Evolutionary conservation across 176 grass and related monocot species (phyloP).

Genomic region (Rhipidocladum racemiflorum): DNA sequence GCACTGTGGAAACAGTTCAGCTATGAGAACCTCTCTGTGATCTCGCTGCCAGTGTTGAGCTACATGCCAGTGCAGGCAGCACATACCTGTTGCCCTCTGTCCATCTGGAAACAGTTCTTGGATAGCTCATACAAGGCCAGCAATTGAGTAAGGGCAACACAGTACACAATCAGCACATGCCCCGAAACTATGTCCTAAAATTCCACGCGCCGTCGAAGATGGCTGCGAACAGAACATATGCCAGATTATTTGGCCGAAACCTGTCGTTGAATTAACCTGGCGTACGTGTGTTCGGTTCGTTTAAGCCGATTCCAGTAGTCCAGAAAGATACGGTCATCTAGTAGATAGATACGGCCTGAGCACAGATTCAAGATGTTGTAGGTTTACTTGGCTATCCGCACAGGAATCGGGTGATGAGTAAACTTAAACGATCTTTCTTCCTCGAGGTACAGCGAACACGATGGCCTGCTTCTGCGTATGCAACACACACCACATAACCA

Average conservation of each 20-base stretch:
- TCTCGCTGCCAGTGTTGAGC: slow-evolving; percentile 24
- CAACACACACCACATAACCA: neutral
- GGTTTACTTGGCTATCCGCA: neutral
- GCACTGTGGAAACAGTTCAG: slow-evolving; percentile 34
- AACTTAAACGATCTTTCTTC: no score
- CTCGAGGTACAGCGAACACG: neutral
- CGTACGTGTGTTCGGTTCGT: neutral
- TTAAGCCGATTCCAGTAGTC: no score
- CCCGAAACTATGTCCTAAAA: neutral
- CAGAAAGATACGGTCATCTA: neutral
- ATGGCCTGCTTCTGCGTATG: neutral
- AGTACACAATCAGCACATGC: neutral
- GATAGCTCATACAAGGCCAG: neutral
- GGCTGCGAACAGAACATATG: no score
- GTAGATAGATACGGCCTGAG: neutral
- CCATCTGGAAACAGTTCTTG: slow-evolving; percentile 17
- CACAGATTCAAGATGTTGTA: neutral
- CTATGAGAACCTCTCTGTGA: slow-evolving; percentile 17
- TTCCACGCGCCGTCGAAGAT: neutral
- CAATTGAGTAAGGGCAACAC: neutral
- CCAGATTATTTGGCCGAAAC: no score
- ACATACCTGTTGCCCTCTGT: neutral
- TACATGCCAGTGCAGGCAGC: slow-evolving; percentile 10
- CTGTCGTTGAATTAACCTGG: neutral
- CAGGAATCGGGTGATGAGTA: neutral